Conservation (phyloP, 164 flowering plant genomes). For the Litsea cubeba region DNA sequence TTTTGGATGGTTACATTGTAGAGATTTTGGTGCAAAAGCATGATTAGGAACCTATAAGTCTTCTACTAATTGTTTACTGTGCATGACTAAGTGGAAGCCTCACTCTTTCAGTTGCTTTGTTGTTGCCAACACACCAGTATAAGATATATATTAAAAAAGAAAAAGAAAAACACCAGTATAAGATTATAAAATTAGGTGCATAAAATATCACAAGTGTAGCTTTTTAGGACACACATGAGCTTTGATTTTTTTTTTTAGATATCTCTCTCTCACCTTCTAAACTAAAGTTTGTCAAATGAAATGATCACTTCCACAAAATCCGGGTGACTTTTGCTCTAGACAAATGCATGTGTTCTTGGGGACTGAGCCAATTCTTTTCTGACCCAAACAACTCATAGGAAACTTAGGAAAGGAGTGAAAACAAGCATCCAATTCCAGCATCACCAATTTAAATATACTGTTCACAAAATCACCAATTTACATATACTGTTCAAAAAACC, state of each 20-base stretch:
- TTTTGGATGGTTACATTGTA: not conserved
- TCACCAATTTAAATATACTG: not conserved
- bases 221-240: not conserved
- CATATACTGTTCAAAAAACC: too few relatives aligned
- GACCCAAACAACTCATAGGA: constrained; percentile 18
- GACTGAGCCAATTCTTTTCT: constrained; percentile 36
- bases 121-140: not conserved
- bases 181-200: not conserved
- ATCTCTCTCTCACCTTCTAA: too few relatives aligned
- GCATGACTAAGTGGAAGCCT: not conserved
- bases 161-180: too few relatives aligned
- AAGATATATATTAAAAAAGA: too few relatives aligned
- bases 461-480: too few relatives aligned
- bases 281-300: constrained; percentile 17
- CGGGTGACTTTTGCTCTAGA: constrained; percentile 36
- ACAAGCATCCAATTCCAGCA: constrained; percentile 11
- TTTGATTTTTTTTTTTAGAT: too few relatives aligned
- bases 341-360: constrained; percentile 35
- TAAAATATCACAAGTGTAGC: not conserved
- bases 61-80: too few relatives aligned
- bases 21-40: not conserved
- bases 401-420: not conserved
- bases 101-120: not conserved
- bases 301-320: constrained; percentile 47
- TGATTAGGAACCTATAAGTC: not conserved